Base-by-base conservation (phyloP, 345 rosid genomes). In the Aquilaria sinensis region DNA sequence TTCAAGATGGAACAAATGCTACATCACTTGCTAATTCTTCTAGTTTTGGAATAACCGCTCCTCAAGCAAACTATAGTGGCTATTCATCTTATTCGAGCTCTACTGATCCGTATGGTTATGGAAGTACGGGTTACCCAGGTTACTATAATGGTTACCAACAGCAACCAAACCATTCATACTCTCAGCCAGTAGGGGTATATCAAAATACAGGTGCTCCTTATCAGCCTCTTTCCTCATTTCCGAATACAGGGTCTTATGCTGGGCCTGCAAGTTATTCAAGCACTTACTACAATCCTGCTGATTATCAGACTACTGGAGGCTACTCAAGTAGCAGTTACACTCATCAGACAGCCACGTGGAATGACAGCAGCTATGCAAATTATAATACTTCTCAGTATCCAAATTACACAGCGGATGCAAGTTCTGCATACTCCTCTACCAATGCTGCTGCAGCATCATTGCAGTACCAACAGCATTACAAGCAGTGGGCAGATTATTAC, bases 151-250 rank as follows among this genome's bases (percentile, higher is more conserved):
- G 80, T 58, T 85, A 85, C 74, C 97, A 87, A 77, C 96, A 87
- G 73, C 96, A 82, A 73, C 77, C 84, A 69, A 84, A 71, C 73
- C 88, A 82, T 65, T 74, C 97, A 14, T 87, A 82, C 75, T 54
- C 97, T 65, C 93, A 83, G 83, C 87, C 96, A 71, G 80, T 76
- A 66, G 96, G 84, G 79, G 86, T 94, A 67, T 95, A 91, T 84
- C 97, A 89, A 84, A 95, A 87, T 74, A 84, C 99, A 84, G 93
- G 97, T 89, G 92, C 88, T 87, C 84, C 96, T 89, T 89, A 84
- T 85, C 96, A 91, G 92, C 97, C 97, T 84, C 72, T 85, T 87
- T 89, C 96, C 82, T 86, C 99, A 66, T 89, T 89, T 91, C 99
- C 83, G 96, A 95, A 91, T 85, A 77, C 96, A 66, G 97, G 96